Base-by-base conservation (phyloP, 2,329 filamentous ascomycete genomes). In the Hypomyces perniciosus region DNA sequence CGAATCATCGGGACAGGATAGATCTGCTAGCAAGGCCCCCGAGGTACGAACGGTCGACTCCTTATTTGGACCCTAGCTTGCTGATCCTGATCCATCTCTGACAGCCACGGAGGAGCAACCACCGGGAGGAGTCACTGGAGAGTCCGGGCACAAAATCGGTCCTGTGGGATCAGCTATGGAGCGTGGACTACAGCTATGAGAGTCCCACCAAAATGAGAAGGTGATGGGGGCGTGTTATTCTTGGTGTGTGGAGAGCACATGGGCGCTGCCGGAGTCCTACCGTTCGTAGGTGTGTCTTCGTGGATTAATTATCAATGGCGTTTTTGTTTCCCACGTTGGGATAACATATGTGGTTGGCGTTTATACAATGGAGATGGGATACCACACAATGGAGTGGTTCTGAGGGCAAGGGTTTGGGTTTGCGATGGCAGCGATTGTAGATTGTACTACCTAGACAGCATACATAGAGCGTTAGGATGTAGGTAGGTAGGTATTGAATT, bases 161-260 rank as follows among this genome's bases (percentile, higher is more conserved):
- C 4, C 72, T 84, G 8, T 85, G 80, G 80, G 80, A 83, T 57
- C 74, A 78, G 9, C 65, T 85, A 12, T 84, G 81, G 81, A 80
- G 73, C 55, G 61, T 83, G 28, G 80, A 84, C 58, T 72, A 82
- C 42, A 80, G 71, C 55, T 75, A 79, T 45, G 79, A 78, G 56
- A 75, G 72, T 39, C 58, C 61, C 2, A 48, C 51, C n/a, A 65
- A 58, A 57, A 63, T 56, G 54, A 64, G 58, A 55, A n/a, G 45
- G 44, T 46, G 44, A 48, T 34, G 34, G n/a, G 8, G 20, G 37
- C 33, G n/a, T 35, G 4, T 35, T 8, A 43, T 26, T 33, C 39
- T 8, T 42, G 39, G 27, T 42, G 39, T 12, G 20, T 27, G 39
- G 39, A 9, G 39, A 26, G 13, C 9, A n/a, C 10, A 27, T 28